Evolutionary conservation across 179 eudicot genomes (phyloP), one percentile per base, ranked within the genome.

Genomic region (Vitellaria paradoxa): DNA sequence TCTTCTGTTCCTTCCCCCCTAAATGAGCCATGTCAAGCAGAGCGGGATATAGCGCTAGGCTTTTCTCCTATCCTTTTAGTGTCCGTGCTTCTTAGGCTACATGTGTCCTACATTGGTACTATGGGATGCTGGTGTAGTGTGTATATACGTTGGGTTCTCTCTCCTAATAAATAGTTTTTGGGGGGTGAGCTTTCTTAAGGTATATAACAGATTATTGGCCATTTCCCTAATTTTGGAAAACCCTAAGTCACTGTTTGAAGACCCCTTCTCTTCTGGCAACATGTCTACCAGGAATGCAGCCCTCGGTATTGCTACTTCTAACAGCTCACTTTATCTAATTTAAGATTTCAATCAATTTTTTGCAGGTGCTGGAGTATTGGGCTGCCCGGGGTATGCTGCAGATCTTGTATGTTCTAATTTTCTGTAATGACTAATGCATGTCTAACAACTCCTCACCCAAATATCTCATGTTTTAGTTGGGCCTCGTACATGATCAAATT

Each of bases 371-470:
- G 86, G 95, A 95, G 81, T 95, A 87, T 72, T 95, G 97, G 97
- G 92, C 85, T 49, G 97, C 95, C 77, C 91, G 99, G 89, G 97
- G 97, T 76, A 93, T 95, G 99, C 93, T 95, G 67, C 99, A 93
- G 79, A 95, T 95, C 80, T 95, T 95, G 99, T 95, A 95, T 26
- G 99, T 81, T 70, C 69, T 26, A n/a, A 7, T 62, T 24, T 47
- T 64, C 68, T 23, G 59, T 61, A 6, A 45, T 40, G 37, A 0
- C 42, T 77, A 50, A 18, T 10, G 10, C n/a, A 17, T 52, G 21
- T 7, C 23, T 26, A 59, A 15, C 6, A 65, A 5, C 9, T 65
- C 62, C 42, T 52, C n/a, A 10, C 24, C 10, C 53, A 23, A 17
- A 42, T 21, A 30, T 70, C 20, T 56, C 12, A 11, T 55, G 21